Base-by-base conservation (phyloP, 1,284 basidiomycete species). In the Trametes polyzona region DNA sequence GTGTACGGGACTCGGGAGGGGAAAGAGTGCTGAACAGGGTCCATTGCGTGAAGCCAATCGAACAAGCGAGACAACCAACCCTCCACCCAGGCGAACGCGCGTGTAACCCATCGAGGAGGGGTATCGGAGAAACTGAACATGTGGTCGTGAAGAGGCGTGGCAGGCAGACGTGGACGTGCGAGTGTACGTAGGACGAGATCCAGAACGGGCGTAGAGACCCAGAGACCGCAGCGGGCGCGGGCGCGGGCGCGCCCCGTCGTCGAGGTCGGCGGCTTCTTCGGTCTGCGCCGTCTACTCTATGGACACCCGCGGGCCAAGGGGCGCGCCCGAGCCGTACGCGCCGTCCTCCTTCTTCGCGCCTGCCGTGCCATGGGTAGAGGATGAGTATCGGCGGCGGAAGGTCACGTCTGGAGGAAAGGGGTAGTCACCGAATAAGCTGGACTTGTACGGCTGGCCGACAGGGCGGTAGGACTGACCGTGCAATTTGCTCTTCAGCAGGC, bases 401-500 rank as follows among this genome's bases (percentile, higher is more conserved):
- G 80, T 77, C 49, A 85, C 71, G 68, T 80, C 84, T 87, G 62
- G 24, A 59, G 51, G 44, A 65, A 47, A n/a, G n/a, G 50, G 46
- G 40, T 32, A 67, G 67, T 68, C 64, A 71, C 67, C 65, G 54
- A 65, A 59, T 66, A 71, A 65, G 64, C 66, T 61, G 35, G 67
- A 62, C 55, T 59, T 67, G 51, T 65, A 55, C 54, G 58, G 56
- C 46, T 49, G 57, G 30, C 60, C 64, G 52, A 75, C 68, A 67
- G 69, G 74, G 57, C 67, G 65, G 69, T 75, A 74, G 19, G 70
- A 80, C 88, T 82, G 75, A 92, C 90, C 84, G 65, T 86, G 81
- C 59, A 82, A 78, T 77, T 93, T 93, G 48, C 90, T 86, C 23
- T 78, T 73, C 44, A 78, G 75, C 24, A 93, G 74, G 24, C 91